Conservation (phyloP, 768 basidiomycete species). For the Tylopilus sp. region DNA sequence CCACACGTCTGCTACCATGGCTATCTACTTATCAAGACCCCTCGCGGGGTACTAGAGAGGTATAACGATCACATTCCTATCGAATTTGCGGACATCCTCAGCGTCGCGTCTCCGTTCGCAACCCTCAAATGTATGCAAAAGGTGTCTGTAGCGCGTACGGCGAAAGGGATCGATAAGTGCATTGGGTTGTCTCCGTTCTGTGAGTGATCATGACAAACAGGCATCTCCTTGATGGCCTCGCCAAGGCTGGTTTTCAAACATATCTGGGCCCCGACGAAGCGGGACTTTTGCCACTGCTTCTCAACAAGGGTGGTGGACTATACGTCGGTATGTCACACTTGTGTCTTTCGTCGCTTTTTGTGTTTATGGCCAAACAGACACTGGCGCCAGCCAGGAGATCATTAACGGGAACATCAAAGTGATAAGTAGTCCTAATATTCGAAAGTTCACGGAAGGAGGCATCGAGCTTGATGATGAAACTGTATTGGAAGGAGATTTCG, state of each 20-base stretch:
- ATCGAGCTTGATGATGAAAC: slow-evolving; percentile 28
- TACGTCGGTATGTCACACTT: slow-evolving; percentile 35
- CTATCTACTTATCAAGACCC: not conserved
- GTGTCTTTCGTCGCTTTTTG: not conserved
- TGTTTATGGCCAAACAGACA: slow-evolving; percentile 20
- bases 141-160: not conserved
- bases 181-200: not conserved
- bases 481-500: slow-evolving; percentile 25
- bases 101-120: slow-evolving; percentile 20
- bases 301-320: slow-evolving; percentile 34
- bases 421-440: slow-evolving; percentile 35
- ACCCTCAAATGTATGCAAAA: slow-evolving; percentile 15
- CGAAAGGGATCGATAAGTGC: slow-evolving; percentile 25
- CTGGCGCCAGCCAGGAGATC: slow-evolving; percentile 42
- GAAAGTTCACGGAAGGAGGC: slow-evolving; percentile 26
- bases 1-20: not conserved
- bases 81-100: slow-evolving; percentile 25
- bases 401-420: slow-evolving; percentile 50
- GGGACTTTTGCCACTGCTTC: slow-evolving; percentile 32
- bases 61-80: slow-evolving; percentile 27
- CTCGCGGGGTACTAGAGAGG: slow-evolving; percentile 12
- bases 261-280: slow-evolving; percentile 37
- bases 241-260: slow-evolving; percentile 35
- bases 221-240: slow-evolving; percentile 37
- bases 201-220: slow-evolving; percentile 18